Conservation (phyloP, 2,329 filamentous ascomycete species). For the Neocucurbitaria cava region DNA sequence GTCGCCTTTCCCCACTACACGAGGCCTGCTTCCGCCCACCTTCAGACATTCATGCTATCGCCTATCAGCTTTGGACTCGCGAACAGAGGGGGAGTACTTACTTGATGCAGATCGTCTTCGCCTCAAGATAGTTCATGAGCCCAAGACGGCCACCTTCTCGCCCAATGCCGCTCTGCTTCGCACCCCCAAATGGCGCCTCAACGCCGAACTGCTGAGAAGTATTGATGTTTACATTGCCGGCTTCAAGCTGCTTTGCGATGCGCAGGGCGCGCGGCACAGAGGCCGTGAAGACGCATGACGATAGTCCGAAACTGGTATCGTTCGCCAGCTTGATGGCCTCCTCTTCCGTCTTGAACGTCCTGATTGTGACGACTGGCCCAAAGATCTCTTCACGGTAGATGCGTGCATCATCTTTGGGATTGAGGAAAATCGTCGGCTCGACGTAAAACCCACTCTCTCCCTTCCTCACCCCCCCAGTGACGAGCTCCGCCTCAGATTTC, state of each 20-base stretch:
- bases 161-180: constrained; percentile 43
- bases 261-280: constrained; percentile 36
- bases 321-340: constrained; percentile 42
- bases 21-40: neutral
- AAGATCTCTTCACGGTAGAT: constrained; percentile 46
- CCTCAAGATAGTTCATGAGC: constrained; percentile 42
- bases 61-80: neutral
- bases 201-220: constrained; percentile 20
- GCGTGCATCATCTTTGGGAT: constrained; percentile 30
- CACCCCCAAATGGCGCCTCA: constrained; percentile 42
- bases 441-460: constrained; percentile 37
- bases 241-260: constrained; percentile 38
- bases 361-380: constrained; percentile 37
- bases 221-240: constrained; percentile 44
- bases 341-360: constrained; percentile 44
- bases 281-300: constrained; percentile 33
- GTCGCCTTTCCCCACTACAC: neutral
- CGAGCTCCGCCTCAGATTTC: constrained; percentile 34
- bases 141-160: constrained; percentile 39
- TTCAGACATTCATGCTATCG: constrained; percentile 3
- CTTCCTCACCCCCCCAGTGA: constrained; percentile 34
- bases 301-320: constrained; percentile 39
- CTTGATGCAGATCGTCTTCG: constrained; percentile 43
- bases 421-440: constrained; percentile 43
- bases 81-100: constrained; percentile 10